These are phyloP conservation scores for Reutealis trisperma DNA, from an alignment of 345 rosid genomes.

Conservation along the genomic window DNA sequence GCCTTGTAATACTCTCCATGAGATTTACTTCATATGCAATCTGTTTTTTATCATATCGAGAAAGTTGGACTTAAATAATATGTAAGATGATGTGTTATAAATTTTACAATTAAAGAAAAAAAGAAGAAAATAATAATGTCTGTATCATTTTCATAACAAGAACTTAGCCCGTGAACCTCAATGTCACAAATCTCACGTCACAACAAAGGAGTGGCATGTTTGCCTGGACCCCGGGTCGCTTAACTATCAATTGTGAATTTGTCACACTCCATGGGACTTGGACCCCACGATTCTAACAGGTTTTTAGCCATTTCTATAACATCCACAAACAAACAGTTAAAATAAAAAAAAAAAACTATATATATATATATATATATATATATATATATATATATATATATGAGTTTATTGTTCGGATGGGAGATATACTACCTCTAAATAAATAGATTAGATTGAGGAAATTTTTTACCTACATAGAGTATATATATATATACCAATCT, in stretches of 20 bases:
- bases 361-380: too few relatives aligned
- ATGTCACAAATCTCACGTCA: constrained; percentile 43
- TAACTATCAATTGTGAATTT: constrained; percentile 26
- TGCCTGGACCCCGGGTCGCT: constrained; percentile 22
- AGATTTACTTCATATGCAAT: not conserved
- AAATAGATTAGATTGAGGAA: too few relatives aligned
- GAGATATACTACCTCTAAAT: too few relatives aligned
- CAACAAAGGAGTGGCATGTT: constrained; percentile 25
- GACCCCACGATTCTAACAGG: not conserved
- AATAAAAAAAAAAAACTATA: too few relatives aligned
- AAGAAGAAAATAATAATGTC: not conserved
- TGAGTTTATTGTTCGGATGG: too few relatives aligned
- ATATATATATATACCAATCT: too few relatives aligned
- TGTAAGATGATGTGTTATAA: too few relatives aligned
- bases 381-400: too few relatives aligned
- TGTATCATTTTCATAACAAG: constrained; percentile 18
- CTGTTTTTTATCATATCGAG: too few relatives aligned
- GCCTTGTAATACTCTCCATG: not conserved
- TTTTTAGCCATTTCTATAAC: not conserved
- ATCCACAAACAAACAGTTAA: not conserved
- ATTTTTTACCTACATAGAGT: too few relatives aligned
- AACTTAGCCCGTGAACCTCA: constrained; percentile 53
- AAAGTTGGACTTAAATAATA: too few relatives aligned
- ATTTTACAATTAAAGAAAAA: too few relatives aligned
- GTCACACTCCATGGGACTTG: not conserved